Evolutionary conservation across 169 alveolate genomes (phyloP).

Genomic region (Perkinsus chesapeaki): DNA sequence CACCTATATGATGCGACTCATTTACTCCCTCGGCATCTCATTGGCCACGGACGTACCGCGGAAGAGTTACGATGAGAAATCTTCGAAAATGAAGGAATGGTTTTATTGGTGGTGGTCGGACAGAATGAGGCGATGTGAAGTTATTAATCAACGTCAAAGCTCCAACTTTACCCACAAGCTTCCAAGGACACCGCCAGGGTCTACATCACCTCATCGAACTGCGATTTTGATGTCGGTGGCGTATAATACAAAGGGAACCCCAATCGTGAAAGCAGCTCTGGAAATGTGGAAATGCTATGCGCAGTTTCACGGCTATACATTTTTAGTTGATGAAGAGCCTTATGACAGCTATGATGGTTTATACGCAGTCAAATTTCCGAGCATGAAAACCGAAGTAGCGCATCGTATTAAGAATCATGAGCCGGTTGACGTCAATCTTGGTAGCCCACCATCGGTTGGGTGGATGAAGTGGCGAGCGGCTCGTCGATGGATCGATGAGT

Average conservation of each 20-base stretch:
- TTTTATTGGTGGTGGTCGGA: neutral
- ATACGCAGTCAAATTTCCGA: neutral
- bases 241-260: neutral
- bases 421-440: neutral
- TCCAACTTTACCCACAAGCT: neutral
- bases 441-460: neutral
- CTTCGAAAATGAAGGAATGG: neutral
- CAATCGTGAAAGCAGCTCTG: neutral
- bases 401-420: neutral
- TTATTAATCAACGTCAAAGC: neutral
- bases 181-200: neutral
- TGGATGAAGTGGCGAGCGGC: neutral
- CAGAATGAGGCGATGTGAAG: neutral
- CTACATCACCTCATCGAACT: neutral
- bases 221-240: neutral
- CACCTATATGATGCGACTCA: neutral
- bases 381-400: neutral
- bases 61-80: neutral
- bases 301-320: neutral
- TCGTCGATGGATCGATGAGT: neutral
- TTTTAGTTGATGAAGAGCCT: neutral
- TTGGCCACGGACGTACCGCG: neutral
- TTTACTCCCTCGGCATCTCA: neutral
- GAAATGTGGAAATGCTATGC: neutral
- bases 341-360: neutral